Evolutionary conservation across 2,329 filamentous ascomycete genomes (phyloP), one percentile per base, ranked within the genome.

Genomic region (Penicillium nordicum): DNA sequence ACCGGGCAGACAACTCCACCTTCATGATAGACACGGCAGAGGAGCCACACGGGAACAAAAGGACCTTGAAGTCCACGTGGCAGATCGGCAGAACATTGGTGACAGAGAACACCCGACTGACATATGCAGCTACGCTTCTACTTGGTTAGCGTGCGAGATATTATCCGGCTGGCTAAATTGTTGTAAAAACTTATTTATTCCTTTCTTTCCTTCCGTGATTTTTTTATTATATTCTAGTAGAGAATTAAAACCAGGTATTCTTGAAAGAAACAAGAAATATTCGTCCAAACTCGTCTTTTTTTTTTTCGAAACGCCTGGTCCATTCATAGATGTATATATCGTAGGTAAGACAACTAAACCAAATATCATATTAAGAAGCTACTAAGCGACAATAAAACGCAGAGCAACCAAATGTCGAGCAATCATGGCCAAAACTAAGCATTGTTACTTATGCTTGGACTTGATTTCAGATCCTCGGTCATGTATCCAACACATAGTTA

Each of bases 11-110:
- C 12, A 38, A 45, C 56, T 56, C 56, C 56, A 56, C 46, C 30
- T 29, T 42, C 30, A 48, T 32, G 18, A 27, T 42, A 38, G n/a
- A 57, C 44, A 58, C 57, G 57, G 53, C 44, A 58, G 46, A 46
- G 37, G 27, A 32, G 41, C 50, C 50, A 53, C 47, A 46, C 49
- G 29, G 29, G 23, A 43, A 57, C 29, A 47, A 47, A 38, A 27
- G 36, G 12, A 44, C 45, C 30, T 46, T 34, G 14, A 49, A 49
- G 53, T 55, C 53, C 53, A 55, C 53, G 53, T 55, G 53, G 53
- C 48, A 44, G 48, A 55, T 55, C 53, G 25, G 48, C 53, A 43
- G 46, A 46, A 36, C 29, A 51, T n/a, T 30, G 49, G 37, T 34
- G 29, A 50, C 29, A 27, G 21, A 50, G 48, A 30, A 50, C 16